phyloP scores from a whole-genome alignment of 495 filamentous ascomycete genomes.

The Pseudomonodictys pantanalensis region DNA sequence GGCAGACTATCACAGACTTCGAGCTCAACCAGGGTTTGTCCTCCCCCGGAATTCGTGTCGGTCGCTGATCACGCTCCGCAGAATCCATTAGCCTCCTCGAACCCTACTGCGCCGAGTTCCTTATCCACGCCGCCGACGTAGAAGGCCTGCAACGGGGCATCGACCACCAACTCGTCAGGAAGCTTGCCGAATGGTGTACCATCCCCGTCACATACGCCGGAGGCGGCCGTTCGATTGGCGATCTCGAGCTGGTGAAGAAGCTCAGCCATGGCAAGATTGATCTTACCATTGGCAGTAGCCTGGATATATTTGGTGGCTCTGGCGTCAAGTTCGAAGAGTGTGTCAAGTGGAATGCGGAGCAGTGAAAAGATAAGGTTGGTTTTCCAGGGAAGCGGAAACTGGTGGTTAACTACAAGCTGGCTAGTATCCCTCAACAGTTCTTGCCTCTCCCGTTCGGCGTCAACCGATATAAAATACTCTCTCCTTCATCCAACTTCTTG shows the following conservation, averaged over 20 bases:
- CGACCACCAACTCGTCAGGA: constrained; percentile 76
- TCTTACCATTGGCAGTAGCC: constrained; percentile 90
- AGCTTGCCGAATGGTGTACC: constrained; percentile 76
- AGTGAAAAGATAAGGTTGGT: too few relatives aligned
- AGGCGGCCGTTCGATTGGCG: constrained; percentile 74
- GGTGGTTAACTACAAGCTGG: too few relatives aligned
- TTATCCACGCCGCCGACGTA: constrained; percentile 98
- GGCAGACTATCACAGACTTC: constrained; percentile 96
- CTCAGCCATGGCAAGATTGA: constrained; percentile 81
- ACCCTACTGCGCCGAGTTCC: constrained; percentile 89
- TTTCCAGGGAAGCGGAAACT: too few relatives aligned
- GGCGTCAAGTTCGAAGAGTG: constrained; percentile 85
- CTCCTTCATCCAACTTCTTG: too few relatives aligned
- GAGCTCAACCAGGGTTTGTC: constrained; percentile 73
- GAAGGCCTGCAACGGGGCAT: constrained; percentile 89
- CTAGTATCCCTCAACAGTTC: too few relatives aligned
- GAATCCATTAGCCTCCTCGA: constrained; percentile 77
- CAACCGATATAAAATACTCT: too few relatives aligned
- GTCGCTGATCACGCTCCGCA: too few relatives aligned
- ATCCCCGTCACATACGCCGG: constrained; percentile 96
- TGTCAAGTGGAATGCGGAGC: constrained; percentile 72
- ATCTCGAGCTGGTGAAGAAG: constrained; percentile 73
- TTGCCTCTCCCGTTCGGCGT: too few relatives aligned
- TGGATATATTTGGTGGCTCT: constrained; percentile 91
- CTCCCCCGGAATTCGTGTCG: constrained; percentile 5